Evolutionary conservation across 2,329 filamentous ascomycete species (phyloP).

Genomic region (Coniella vitis): DNA sequence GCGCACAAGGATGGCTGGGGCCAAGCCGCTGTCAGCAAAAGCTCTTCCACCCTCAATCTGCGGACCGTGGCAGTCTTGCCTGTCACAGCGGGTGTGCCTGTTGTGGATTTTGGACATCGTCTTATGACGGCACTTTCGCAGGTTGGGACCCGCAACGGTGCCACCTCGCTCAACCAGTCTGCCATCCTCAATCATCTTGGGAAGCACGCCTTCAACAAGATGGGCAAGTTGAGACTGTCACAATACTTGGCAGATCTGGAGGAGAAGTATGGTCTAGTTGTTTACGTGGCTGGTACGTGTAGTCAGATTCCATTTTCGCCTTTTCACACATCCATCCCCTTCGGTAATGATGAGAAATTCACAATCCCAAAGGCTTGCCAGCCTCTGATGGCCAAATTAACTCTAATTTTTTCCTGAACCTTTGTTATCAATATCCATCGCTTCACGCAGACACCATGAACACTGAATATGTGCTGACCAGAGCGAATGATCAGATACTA

Average conservation of each 20-base stretch:
- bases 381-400: constrained; percentile 50
- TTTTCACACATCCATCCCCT: not conserved
- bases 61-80: constrained; percentile 89
- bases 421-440: constrained; percentile 6
- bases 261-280: constrained; percentile 90
- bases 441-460: constrained; percentile 3
- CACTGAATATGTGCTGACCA: not conserved
- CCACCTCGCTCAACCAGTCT: constrained; percentile 86
- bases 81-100: constrained; percentile 83
- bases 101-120: constrained; percentile 88
- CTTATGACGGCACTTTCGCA: constrained; percentile 83
- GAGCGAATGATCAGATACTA: constrained; percentile 60
- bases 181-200: constrained; percentile 92
- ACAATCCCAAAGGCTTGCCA: constrained; percentile 40
- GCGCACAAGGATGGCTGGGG: constrained; percentile 55
- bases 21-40: constrained; percentile 54
- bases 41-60: constrained; percentile 84
- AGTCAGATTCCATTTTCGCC: constrained; percentile 5
- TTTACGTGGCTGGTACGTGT: constrained; percentile 76
- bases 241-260: constrained; percentile 96
- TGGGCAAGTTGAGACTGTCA: constrained; percentile 92
- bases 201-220: constrained; percentile 91
- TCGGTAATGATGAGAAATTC: constrained; percentile 44
- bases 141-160: constrained; percentile 81
- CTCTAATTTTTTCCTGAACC: constrained; percentile 65